Evolutionary conservation across 2,329 filamentous ascomycete genomes (phyloP).

Genomic region (Chaetomiaceae sp.): DNA sequence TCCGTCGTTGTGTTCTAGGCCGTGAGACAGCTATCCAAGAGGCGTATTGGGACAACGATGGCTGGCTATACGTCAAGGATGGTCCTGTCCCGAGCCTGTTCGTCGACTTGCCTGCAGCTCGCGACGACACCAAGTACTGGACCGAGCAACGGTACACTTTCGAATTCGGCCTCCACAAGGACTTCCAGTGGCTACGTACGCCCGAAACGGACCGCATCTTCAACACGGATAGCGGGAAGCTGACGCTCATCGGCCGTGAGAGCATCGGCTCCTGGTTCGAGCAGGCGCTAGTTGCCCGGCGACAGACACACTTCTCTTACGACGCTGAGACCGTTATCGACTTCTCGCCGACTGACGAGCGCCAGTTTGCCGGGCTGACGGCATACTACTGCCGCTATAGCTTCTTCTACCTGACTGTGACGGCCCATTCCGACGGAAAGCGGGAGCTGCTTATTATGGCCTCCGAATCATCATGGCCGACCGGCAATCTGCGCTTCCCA

Average conservation of each 20-base stretch:
- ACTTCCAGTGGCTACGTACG: conserved; percentile 55
- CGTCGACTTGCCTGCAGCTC: conserved; percentile 45
- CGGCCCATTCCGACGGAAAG: conserved; percentile 50
- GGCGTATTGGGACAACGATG: conserved; percentile 53
- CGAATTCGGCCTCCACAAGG: conserved; percentile 40
- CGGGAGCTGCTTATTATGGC: conserved; percentile 54
- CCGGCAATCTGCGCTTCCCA: conserved; percentile 43
- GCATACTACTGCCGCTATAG: conserved; percentile 62
- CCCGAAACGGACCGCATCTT: conserved; percentile 53
- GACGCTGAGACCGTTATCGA: conserved; percentile 53
- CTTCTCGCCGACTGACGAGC: conserved; percentile 52
- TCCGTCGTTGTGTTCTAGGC: conserved; percentile 49
- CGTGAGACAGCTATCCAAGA: conserved; percentile 56
- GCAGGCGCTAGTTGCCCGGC: conserved; percentile 50
- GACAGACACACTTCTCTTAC: conserved; percentile 56
- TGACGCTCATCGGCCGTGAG: conserved; percentile 48
- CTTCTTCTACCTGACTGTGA: conserved; percentile 60
- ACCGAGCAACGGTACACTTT: conserved; percentile 45
- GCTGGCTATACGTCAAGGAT: conserved; percentile 58
- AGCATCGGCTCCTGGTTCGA: conserved; percentile 55
- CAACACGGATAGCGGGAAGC: conserved; percentile 33
- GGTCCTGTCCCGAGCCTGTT: conserved; percentile 50
- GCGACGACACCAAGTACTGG: conserved; percentile 49
- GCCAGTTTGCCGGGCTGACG: conserved; percentile 56
- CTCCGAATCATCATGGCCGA: conserved; percentile 53